A percentile compares a stretch with the other conserved stretches of the same genome.
phyloP scores from a whole-genome alignment of 1,284 basidiomycete species.

The Wolfiporia cocos region DNA sequence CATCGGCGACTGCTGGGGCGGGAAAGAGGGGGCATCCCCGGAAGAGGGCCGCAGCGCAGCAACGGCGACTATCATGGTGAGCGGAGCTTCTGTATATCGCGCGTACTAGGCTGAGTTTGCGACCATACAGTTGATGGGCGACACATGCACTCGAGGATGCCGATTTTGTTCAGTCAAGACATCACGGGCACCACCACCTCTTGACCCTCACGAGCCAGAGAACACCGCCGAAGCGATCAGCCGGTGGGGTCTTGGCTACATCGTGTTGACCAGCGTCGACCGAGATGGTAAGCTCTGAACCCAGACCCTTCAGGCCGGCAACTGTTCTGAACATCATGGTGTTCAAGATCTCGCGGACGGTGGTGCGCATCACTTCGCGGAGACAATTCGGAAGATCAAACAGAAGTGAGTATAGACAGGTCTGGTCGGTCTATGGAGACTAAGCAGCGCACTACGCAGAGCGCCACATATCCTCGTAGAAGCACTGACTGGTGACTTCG shows the following conservation, averaged over 20 bases:
- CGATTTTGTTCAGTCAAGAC: constrained; percentile 99
- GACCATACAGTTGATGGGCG: constrained; percentile 86
- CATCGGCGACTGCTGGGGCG: constrained; percentile 99
- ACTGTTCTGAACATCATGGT: constrained; percentile 3
- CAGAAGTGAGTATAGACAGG: constrained; percentile 58
- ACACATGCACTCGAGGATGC: constrained; percentile 97
- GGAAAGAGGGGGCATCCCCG: constrained; percentile 68
- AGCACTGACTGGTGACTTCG: constrained; percentile 95
- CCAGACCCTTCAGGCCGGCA: not conserved
- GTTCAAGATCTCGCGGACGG: constrained; percentile 83
- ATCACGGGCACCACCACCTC: constrained; percentile 78
- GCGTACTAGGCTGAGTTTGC: constrained; percentile 1
- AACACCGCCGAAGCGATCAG: constrained; percentile 98
- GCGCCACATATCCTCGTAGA: constrained; percentile 96
- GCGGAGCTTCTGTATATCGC: constrained; percentile 21
- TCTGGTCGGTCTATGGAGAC: too few relatives aligned
- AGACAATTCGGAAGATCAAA: constrained; percentile 94
- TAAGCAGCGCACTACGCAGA: too few relatives aligned
- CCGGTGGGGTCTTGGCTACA: constrained; percentile 97
- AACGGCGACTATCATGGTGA: constrained; percentile 98
- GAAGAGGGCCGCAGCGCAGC: constrained; percentile 78
- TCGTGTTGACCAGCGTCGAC: constrained; percentile 96
- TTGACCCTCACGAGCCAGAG: constrained; percentile 97
- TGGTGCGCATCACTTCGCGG: constrained; percentile 90
- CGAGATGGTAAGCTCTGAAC: constrained; percentile 82